These are phyloP conservation scores for Barnettozyma californica DNA, from an alignment of 805 yeast species.

Conservation along the genomic window DNA sequence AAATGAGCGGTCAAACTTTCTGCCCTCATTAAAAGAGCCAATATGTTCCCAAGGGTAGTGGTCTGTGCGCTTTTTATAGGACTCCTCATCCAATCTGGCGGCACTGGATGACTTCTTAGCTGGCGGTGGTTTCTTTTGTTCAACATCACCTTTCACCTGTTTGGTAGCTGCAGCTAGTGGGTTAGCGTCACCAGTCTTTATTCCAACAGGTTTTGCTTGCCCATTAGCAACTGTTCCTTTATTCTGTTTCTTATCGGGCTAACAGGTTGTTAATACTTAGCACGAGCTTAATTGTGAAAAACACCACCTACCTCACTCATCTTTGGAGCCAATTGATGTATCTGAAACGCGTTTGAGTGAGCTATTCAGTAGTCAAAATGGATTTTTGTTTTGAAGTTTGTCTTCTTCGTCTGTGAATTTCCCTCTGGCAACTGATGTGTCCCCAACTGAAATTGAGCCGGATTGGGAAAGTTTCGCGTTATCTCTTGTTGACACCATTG, in stretches of 20 bases:
- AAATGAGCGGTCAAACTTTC: slow-evolving; percentile 20
- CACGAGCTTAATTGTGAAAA: no score
- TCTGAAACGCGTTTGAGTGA: not conserved
- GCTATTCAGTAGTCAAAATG: not conserved
- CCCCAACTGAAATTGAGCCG: not conserved
- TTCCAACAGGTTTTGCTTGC: not conserved
- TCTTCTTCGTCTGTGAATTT: not conserved
- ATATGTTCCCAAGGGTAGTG: slow-evolving; percentile 33
- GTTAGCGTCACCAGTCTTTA: not conserved
- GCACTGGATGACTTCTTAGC: not conserved
- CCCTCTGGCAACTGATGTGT: not conserved
- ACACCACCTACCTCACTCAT: not conserved
- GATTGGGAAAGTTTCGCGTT: not conserved
- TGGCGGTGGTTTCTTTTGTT: not conserved
- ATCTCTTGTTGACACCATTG: not conserved
- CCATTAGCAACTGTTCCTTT: not conserved
- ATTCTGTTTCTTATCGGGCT: not conserved
- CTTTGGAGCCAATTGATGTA: not conserved
- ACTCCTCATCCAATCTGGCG: not conserved
- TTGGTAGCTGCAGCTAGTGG: not conserved
- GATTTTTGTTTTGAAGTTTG: not conserved
- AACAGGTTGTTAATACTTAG: not conserved
- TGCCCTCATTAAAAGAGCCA: slow-evolving; percentile 26
- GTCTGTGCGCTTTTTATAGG: slow-evolving; percentile 4
- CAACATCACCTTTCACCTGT: not conserved